A percentile compares a stretch with the other conserved stretches of the same genome.
phyloP scores from a whole-genome alignment of 1,284 basidiomycete genomes.

The Sanghuangporus sanghuang region DNA sequence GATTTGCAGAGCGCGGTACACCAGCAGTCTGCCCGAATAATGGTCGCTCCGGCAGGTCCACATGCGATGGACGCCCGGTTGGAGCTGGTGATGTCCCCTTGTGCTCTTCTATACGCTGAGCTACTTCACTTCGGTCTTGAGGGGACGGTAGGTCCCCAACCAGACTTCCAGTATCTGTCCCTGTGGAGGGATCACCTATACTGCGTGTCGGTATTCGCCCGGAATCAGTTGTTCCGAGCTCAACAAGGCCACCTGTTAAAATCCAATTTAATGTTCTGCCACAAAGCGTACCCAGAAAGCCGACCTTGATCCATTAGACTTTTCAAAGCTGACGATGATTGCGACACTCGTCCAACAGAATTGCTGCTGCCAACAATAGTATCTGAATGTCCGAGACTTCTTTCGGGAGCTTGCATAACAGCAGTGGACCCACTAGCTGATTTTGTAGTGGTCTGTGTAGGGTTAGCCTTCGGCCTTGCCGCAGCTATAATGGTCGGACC shows the following conservation, averaged over 20 bases:
- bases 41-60: constrained; percentile 18
- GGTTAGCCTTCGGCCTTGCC: background rate
- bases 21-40: constrained; percentile 2
- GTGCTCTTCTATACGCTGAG: background rate
- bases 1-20: background rate
- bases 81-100: background rate
- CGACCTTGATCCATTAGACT: constrained; percentile 67
- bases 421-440: background rate
- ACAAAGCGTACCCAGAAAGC: constrained; percentile 10
- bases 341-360: constrained; percentile 24
- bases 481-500: constrained; percentile 1
- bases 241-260: constrained; percentile 51
- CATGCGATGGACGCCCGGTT: constrained; percentile 11
- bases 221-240: constrained; percentile 43
- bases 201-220: constrained; percentile 41
- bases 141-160: constrained; percentile 13
- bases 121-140: background rate
- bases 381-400: constrained; percentile 5
- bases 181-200: constrained; percentile 43
- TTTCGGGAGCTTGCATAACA: background rate
- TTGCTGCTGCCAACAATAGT: constrained; percentile 7
- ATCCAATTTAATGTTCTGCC: background rate
- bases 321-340: constrained; percentile 48
- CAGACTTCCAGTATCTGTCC: constrained; percentile 30
- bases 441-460: background rate